Evolutionary conservation across 495 filamentous ascomycete species (phyloP), one percentile per base, ranked within the genome.

Genomic region (Tuber umbilicatum): DNA sequence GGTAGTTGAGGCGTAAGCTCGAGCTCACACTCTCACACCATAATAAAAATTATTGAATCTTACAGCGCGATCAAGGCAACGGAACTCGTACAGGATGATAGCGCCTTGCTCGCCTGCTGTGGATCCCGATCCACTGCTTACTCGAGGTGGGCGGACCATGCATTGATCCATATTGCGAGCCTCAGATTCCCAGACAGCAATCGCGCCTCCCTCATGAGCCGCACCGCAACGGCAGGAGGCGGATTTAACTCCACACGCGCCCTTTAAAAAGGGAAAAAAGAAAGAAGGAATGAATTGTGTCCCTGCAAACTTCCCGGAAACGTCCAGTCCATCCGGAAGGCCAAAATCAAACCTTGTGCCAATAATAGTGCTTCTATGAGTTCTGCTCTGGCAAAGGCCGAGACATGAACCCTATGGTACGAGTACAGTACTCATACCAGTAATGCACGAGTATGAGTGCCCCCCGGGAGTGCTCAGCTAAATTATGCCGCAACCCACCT

Each of bases 271-370:
- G 16, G 1, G n/a, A 60, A 31, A 27, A 2, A 31, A 64, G 27
- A 64, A 64, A 27, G 7, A 27, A 60, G 31, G 50, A 60, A 31
- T 14, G n/a, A n/a, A 60, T 10, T 23, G 50, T 0, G n/a, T 27
- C 50, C 69, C 31, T 70, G 19, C 73, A 74, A 74, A 42, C 64
- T 68, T 73, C 70, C 47, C 47, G 35, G 70, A 75, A 73, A 73
- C 70, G 47, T 68, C 35, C 68, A 38, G 41, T 70, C 38, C 73
- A 64, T 31, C 27, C 50, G 50, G 50, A 10, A 55, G n/a, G 27
- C 55, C 27, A 64, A 31, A 64, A 64, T 64, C 55, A 50, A 50
- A n/a, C 45, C 45, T n/a, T n/a, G 5, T 5, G 50, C 50, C n/a
- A 60, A 31, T n/a, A 60, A 60, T 16, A 16, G 50, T 16, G 27